phyloP scores from a whole-genome alignment of 768 basidiomycete species.

The Amanita jacksonii region DNA sequence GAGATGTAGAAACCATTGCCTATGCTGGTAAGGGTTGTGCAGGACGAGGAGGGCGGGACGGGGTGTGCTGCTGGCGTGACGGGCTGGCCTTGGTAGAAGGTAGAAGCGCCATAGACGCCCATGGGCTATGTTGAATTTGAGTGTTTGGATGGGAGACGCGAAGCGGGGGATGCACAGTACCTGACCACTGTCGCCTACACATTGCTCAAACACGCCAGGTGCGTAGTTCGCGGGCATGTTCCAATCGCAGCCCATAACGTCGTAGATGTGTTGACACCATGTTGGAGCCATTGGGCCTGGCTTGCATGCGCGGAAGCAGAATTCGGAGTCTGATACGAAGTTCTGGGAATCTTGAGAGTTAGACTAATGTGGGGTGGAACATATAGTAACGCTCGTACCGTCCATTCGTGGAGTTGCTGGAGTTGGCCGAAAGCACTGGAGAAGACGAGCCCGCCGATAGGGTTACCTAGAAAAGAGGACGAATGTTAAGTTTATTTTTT shows the following conservation, averaged over 20 bases:
- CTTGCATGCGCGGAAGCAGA: slow-evolving; percentile 69
- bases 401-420: slow-evolving; percentile 66
- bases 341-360: too few species aligned
- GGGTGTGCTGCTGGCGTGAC: slow-evolving; percentile 48
- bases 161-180: slow-evolving; percentile 15
- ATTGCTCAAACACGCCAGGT: slow-evolving; percentile 38
- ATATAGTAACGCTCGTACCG: slow-evolving; percentile 26
- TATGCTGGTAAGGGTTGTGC: slow-evolving; percentile 43
- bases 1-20: slow-evolving; percentile 32
- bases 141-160: not conserved
- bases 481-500: not conserved
- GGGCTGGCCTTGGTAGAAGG: slow-evolving; percentile 55
- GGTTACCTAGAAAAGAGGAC: slow-evolving; percentile 30
- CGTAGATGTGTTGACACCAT: slow-evolving; percentile 55
- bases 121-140: slow-evolving; percentile 34
- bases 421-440: slow-evolving; percentile 54
- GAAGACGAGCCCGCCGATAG: slow-evolving; percentile 64
- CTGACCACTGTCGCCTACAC: slow-evolving; percentile 42
- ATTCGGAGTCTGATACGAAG: slow-evolving; percentile 48
- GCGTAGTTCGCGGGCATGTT: slow-evolving; percentile 48
- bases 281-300: slow-evolving; percentile 37
- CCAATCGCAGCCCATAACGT: slow-evolving; percentile 48
- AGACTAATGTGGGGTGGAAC: not conserved
- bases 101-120: slow-evolving; percentile 61
- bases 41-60: slow-evolving; percentile 49